These are phyloP conservation scores for Botrytis aclada DNA, from an alignment of 2,329 filamentous ascomycete genomes.

Conservation along the genomic window DNA sequence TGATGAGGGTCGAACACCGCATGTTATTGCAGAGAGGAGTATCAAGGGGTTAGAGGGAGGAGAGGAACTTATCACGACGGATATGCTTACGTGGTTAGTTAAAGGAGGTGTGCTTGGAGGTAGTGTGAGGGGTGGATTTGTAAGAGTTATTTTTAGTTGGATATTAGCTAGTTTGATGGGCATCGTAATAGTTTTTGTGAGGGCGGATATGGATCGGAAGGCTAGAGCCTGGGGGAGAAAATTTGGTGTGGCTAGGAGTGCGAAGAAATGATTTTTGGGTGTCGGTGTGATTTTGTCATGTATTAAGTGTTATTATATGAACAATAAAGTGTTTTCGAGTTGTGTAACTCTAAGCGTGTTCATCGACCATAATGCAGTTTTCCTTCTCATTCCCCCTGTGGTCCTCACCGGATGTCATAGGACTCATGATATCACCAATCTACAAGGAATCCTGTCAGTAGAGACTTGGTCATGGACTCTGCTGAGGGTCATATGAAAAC, in stretches of 20 bases:
- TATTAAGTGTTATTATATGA: not conserved
- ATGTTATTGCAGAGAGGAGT: conserved; percentile 67
- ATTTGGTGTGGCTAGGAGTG: conserved; percentile 1
- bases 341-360: not conserved
- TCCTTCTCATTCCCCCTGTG: not conserved
- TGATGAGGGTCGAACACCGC: conserved; percentile 73
- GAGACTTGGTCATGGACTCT: not conserved
- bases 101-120: conserved; percentile 59
- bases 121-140: conserved; percentile 42
- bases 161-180: conserved; percentile 6
- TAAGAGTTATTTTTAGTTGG: not conserved
- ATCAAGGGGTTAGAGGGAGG: conserved; percentile 71
- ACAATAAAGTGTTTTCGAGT: not conserved
- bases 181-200: conserved; percentile 9
- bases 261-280: not conserved
- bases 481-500: not conserved
- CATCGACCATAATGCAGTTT: not conserved
- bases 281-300: not conserved
- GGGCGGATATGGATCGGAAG: conserved; percentile 14
- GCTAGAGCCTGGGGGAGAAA: conserved; percentile 8
- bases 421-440: not conserved
- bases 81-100: conserved; percentile 68
- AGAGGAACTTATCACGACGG: conserved; percentile 72
- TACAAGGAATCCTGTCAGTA: not conserved
- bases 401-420: not conserved